These are phyloP conservation scores for Sporothrix humicola DNA, from an alignment of 2,329 filamentous ascomycete species.

Conservation along the genomic window DNA sequence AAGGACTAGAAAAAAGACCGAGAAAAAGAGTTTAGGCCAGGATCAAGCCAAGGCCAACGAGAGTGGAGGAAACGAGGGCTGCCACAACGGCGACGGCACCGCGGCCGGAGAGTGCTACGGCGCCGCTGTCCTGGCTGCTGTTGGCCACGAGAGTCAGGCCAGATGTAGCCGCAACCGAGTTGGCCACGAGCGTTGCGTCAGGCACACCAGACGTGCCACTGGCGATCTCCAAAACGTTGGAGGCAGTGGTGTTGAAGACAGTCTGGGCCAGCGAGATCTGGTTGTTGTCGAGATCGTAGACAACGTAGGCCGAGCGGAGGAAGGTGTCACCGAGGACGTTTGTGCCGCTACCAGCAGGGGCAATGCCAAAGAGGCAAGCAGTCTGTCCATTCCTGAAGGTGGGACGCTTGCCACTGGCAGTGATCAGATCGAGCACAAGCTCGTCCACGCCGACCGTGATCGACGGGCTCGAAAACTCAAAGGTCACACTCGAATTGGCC, in stretches of 20 bases:
- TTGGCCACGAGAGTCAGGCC: conserved; percentile 43
- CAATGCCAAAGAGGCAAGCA: conserved; percentile 72
- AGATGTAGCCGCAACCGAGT: conserved; percentile 57
- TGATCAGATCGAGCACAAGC: conserved; percentile 61
- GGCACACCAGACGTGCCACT: conserved; percentile 58
- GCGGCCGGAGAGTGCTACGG: background rate
- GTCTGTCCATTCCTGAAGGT: conserved; percentile 58
- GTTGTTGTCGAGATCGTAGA: conserved; percentile 75
- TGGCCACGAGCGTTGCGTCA: conserved; percentile 56
- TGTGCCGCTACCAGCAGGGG: conserved; percentile 60
- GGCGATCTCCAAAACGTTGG: conserved; percentile 61
- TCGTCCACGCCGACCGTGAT: conserved; percentile 65
- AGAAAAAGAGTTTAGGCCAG: conserved; percentile 49
- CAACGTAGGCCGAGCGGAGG: conserved; percentile 74
- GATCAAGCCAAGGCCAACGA: conserved; percentile 31
- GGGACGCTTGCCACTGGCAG: conserved; percentile 54
- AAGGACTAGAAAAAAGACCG: conserved; percentile 46
- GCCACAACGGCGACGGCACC: background rate
- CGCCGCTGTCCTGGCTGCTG: background rate
- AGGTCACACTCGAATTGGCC: conserved; percentile 52
- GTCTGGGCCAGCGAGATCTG: conserved; percentile 73
- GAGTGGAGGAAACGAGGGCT: conserved; percentile 27
- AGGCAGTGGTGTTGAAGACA: conserved; percentile 61
- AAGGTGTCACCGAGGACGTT: conserved; percentile 76
- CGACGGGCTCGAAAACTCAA: conserved; percentile 60